These are phyloP conservation scores for Albizia julibrissin DNA, from an alignment of 306 rosid genomes.

Conservation along the genomic window DNA sequence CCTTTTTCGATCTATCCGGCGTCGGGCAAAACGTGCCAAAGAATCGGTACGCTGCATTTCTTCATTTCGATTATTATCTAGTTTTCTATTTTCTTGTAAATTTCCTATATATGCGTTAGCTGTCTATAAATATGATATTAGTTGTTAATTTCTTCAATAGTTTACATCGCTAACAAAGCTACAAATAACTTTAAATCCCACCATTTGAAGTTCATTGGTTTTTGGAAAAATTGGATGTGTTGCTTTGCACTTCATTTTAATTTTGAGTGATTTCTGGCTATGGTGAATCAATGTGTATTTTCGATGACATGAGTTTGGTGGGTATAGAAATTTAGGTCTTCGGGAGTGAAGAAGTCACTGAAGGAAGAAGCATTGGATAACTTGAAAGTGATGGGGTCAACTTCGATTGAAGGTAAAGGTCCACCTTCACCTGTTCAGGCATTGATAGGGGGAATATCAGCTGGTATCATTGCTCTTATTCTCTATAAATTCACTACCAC, in stretches of 20 bases:
- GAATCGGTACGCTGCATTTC: conserved; percentile 51
- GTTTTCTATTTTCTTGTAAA: not conserved
- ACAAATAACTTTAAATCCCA: not conserved
- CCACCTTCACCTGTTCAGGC: conserved; percentile 82
- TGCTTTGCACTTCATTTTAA: conserved; percentile 16
- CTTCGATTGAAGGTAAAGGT: conserved; percentile 54
- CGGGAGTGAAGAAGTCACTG: conserved; percentile 71
- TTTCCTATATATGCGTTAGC: not conserved
- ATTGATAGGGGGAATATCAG: conserved; percentile 81
- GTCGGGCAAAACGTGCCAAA: conserved; percentile 84
- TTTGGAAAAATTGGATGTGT: not conserved
- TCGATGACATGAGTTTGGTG: conserved; percentile 42
- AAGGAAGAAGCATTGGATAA: conserved; percentile 83
- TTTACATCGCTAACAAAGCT: not conserved
- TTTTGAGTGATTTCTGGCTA: not conserved
- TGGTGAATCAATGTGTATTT: conserved; percentile 9
- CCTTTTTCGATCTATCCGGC: conserved; percentile 88
- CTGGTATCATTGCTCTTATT: conserved; percentile 77
- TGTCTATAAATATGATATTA: conserved; percentile 10
- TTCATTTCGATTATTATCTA: not conserved
- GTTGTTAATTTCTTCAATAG: not conserved
- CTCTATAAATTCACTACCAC: conserved; percentile 84
- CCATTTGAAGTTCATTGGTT: not conserved
- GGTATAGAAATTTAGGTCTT: conserved; percentile 82
- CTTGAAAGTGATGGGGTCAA: conserved; percentile 69